Percentiles rank a stretch among this genome's conserved stretches.
phyloP scores from a whole-genome alignment of 768 basidiomycete genomes.

The Macrolepiota fuliginosa region DNA sequence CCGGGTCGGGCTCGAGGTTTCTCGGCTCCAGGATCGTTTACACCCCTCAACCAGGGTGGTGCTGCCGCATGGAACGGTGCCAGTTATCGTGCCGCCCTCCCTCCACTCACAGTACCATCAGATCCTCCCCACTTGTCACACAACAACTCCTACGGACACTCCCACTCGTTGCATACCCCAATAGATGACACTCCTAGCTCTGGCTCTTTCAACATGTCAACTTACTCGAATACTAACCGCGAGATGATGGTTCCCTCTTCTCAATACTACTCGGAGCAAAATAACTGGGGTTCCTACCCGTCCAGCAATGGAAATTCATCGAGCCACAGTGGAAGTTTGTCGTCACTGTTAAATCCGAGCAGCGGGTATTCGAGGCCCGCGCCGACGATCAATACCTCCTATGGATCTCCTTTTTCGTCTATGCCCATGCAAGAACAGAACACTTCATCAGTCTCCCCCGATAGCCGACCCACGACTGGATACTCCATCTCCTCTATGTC shows the following conservation, averaged over 20 bases:
- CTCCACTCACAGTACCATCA: constrained; percentile 81
- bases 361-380: constrained; percentile 56
- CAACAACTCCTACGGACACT: constrained; percentile 53
- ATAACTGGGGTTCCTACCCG: constrained; percentile 47
- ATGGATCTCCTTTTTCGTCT: constrained; percentile 66
- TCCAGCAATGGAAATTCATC: constrained; percentile 48
- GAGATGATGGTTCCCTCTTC: constrained; percentile 56
- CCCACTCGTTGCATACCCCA: constrained; percentile 57
- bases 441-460: constrained; percentile 76
- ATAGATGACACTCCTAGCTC: constrained; percentile 69
- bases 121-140: constrained; percentile 65
- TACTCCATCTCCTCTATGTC: constrained; percentile 85
- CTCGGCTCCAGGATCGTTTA: constrained; percentile 80
- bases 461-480: constrained; percentile 82
- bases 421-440: constrained; percentile 69
- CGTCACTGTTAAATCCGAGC: constrained; percentile 76
- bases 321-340: constrained; percentile 70
- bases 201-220: constrained; percentile 39
- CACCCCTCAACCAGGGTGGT: constrained; percentile 61
- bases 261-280: constrained; percentile 52
- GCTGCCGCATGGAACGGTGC: constrained; percentile 57
- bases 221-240: constrained; percentile 39
- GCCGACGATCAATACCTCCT: constrained; percentile 72
- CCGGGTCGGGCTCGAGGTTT: constrained; percentile 73
- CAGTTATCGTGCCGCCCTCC: constrained; percentile 64